Conservation (phyloP, 371 early-diverging fungal genomes). For the Mucor lusitanicus region DNA sequence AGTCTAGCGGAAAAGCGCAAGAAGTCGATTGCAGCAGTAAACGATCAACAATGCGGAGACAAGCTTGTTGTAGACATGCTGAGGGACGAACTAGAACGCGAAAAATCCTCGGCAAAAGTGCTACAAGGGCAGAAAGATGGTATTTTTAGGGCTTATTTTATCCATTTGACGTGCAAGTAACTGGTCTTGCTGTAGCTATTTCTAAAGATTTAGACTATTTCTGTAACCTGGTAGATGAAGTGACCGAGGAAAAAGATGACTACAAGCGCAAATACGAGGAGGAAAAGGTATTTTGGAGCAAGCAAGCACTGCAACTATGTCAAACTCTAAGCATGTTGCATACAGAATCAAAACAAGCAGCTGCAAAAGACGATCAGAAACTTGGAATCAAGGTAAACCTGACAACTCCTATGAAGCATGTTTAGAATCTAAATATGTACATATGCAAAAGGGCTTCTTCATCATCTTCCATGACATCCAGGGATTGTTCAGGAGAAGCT, state of each 20-base stretch:
- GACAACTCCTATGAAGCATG: background rate
- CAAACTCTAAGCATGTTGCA: background rate
- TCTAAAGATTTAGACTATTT: constrained; percentile 51
- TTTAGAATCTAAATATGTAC: background rate
- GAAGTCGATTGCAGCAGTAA: background rate
- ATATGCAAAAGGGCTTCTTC: background rate
- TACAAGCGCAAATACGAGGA: constrained; percentile 36
- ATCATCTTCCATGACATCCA: background rate
- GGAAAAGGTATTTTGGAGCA: constrained; percentile 24
- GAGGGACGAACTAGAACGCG: constrained; percentile 34
- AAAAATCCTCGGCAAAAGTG: constrained; percentile 32
- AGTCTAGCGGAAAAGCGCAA: constrained; percentile 3
- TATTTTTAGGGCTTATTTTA: background rate
- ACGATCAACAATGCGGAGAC: constrained; percentile 3
- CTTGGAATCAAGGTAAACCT: background rate
- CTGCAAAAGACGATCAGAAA: constrained; percentile 22
- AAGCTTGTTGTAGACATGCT: constrained; percentile 12
- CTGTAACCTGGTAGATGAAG: constrained; percentile 48
- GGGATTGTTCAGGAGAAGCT: background rate
- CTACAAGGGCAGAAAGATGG: constrained; percentile 53
- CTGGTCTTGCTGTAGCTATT: constrained; percentile 30
- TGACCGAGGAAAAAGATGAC: constrained; percentile 51
- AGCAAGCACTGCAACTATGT: background rate
- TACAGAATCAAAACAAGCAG: constrained; percentile 24
- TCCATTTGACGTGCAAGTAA: background rate